Base-by-base conservation (phyloP, 2,329 filamentous ascomycete species). In the Sporothrix schenckii region DNA sequence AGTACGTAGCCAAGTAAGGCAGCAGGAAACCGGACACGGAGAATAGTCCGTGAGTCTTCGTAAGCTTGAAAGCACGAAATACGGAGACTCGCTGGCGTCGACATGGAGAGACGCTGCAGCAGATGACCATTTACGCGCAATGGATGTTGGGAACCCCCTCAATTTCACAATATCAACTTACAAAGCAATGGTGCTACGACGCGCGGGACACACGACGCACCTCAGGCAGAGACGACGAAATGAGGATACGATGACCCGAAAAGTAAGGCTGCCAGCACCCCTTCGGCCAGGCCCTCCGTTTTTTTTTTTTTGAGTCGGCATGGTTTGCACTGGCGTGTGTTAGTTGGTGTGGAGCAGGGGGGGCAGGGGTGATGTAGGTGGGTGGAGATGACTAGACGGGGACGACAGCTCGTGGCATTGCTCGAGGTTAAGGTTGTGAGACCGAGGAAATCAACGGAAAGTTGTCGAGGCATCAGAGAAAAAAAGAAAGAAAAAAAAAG, bases 311-410 rank as follows among this genome's bases (percentile, higher is more conserved):
- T 30, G n/a, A n/a, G 54, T 21, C 10, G 53, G 13, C 5, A 21
- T 44, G 21, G 39, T 34, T 65, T 34, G 44, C 50, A 21, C 58
- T 39, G 39, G 39, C 21, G 58, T 24, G 44, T 65, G 61, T 65
- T 49, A 65, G 61, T 65, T 24, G 44, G 61, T 65, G 61, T 65
- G 61, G 61, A 65, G 47, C 61, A 65, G 44, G 61, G 44, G 27
- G 21, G 9, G 21, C 21, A n/a, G 9, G n/a, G 39, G 21, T 9
- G 21, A 27, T 27, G 41, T 16, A 14, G 19, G 58, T 63, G 58
- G 58, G 58, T 63, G 58, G 39, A n/a, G 21, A 63, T 19, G 39
- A 27, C 3, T 4, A 24, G 58, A 61, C 7, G n/a, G 41, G 14
- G 41, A 24, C 6, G 27, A 27, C 14, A 47, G 58, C 39, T 63